A percentile compares a stretch with the other conserved stretches of the same genome.
phyloP scores from a whole-genome alignment of 1,139 yeast species.

The Meyerozyma sp. region DNA sequence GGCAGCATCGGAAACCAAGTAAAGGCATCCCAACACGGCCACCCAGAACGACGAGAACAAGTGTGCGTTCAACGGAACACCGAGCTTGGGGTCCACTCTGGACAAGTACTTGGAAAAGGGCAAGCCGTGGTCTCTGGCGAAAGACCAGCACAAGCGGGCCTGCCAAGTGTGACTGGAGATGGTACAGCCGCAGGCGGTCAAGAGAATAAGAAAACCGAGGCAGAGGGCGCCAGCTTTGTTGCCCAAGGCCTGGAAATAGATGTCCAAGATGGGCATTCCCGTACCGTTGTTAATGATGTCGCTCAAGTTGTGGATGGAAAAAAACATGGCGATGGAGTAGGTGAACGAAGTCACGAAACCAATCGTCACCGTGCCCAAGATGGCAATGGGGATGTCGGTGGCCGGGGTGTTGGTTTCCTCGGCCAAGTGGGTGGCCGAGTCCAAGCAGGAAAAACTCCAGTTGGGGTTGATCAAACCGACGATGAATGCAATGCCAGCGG shows the following conservation, averaged over 20 bases:
- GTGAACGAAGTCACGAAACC: slow-evolving; percentile 37
- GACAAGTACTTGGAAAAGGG: slow-evolving; percentile 47
- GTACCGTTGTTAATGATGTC: slow-evolving; percentile 22
- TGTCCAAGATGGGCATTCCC: slow-evolving; percentile 40
- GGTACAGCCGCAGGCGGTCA: slow-evolving; percentile 39
- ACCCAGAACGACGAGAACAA: slow-evolving; percentile 44
- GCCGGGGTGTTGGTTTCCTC: slow-evolving; percentile 35
- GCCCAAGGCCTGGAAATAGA: slow-evolving; percentile 33
- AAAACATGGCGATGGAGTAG: slow-evolving; percentile 39
- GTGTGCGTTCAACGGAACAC: slow-evolving; percentile 51
- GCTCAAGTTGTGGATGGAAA: slow-evolving; percentile 30
- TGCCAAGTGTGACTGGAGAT: slow-evolving; percentile 43
- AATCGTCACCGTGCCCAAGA: slow-evolving; percentile 37
- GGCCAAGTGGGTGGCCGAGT: slow-evolving; percentile 39
- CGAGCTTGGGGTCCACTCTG: slow-evolving; percentile 37
- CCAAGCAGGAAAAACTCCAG: slow-evolving; percentile 41
- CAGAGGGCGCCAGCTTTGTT: slow-evolving; percentile 35
- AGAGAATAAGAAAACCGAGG: slow-evolving; percentile 28
- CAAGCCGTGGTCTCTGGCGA: slow-evolving; percentile 59
- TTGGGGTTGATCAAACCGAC: slow-evolving; percentile 40
- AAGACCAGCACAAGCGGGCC: slow-evolving; percentile 60
- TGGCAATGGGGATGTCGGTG: slow-evolving; percentile 37
- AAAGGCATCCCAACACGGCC: slow-evolving; percentile 45
- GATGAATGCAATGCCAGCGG: slow-evolving; percentile 38
- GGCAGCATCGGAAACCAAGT: slow-evolving; percentile 51